These are phyloP conservation scores for Arxiozyma slooffiae DNA, from an alignment of 1,139 yeast species.

Conservation along the genomic window DNA sequence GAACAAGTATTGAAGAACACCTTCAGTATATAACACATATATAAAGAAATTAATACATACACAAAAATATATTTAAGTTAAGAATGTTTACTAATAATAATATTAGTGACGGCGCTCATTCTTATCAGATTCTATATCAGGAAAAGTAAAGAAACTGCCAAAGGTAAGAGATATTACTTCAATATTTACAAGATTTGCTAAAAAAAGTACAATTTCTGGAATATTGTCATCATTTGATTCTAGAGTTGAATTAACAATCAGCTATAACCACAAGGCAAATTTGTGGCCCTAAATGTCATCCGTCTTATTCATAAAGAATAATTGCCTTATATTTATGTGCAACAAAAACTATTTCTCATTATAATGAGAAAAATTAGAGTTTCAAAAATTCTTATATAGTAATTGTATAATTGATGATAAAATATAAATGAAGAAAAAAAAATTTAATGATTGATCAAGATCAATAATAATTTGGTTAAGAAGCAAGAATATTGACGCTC, in stretches of 20 bases:
- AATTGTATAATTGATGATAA: not conserved
- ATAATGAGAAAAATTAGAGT: conserved; percentile 29
- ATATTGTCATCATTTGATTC: conserved; percentile 47
- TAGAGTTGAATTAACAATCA: conserved; percentile 48
- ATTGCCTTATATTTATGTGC: conserved; percentile 16
- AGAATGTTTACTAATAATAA: no score
- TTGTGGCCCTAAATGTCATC: conserved; percentile 55
- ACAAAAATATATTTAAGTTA: no score
- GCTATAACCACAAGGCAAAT: conserved; percentile 49
- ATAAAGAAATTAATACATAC: no score
- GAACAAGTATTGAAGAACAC: no score
- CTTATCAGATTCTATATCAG: not conserved
- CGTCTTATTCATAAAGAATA: conserved; percentile 21
- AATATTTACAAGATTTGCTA: not conserved
- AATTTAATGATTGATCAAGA: conserved; percentile 17
- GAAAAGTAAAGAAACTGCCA: not conserved
- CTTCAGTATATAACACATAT: no score
- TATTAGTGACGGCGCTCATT: no score
- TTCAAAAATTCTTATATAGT: conserved; percentile 13
- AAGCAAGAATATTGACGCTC: conserved; percentile 24
- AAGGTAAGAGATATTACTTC: no score
- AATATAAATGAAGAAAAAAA: conserved; percentile 1
- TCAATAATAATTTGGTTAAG: conserved; percentile 22
- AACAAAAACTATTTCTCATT: conserved; percentile 17
- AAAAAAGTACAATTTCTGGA: conserved; percentile 2